Base-by-base conservation (phyloP, 345 rosid genomes). In the Anacardium occidentale region DNA sequence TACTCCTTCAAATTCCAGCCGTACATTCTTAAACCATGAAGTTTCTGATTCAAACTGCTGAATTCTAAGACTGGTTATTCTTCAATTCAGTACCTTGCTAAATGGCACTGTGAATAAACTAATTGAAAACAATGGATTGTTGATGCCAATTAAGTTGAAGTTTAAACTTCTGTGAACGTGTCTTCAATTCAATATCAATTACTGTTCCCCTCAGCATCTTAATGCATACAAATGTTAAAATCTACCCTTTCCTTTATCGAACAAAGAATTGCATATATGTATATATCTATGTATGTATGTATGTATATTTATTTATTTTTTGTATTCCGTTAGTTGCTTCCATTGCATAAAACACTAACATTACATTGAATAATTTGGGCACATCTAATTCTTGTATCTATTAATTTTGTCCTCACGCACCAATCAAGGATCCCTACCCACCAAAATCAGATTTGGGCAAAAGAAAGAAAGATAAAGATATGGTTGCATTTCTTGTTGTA, bases 11-110 rank as follows among this genome's bases (percentile, higher is more conserved):
- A 6, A 22, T 45, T 62, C 70, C 63, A 81, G 79, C 50, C 84
- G 90, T 86, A 85, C 84, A 90, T 85, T 70, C 83, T 84, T 68
- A 47, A 44, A 55, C 59, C 64, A 13, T 45, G 66, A 51, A 55
- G 64, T 37, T 72, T 75, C 83, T 20, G 66, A 50, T 72, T 70
- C 64, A 55, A n/a, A 62, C 79, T 70, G 77, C 52, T 75, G 81
- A 76, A 77, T 74, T 62, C 77, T 70, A 51, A 62, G 67, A 67
- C 58, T 22, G 48, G 61, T n/a, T 61, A 62, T 32, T 69, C 63
- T 64, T 75, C 76, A 22, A 74, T 75, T 18, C 29, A 37, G 70
- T 81, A 40, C 72, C 70, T 11, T 26, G 55, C n/a, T n/a, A 12
- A 10, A 63, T n/a, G 18, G 7, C 50, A 70, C 68, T 77, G 71